Percentiles rank a stretch among this genome's conserved stretches.
Evolutionary conservation across 345 rosid species (phyloP).

Genomic region (Populus ilicifolia): DNA sequence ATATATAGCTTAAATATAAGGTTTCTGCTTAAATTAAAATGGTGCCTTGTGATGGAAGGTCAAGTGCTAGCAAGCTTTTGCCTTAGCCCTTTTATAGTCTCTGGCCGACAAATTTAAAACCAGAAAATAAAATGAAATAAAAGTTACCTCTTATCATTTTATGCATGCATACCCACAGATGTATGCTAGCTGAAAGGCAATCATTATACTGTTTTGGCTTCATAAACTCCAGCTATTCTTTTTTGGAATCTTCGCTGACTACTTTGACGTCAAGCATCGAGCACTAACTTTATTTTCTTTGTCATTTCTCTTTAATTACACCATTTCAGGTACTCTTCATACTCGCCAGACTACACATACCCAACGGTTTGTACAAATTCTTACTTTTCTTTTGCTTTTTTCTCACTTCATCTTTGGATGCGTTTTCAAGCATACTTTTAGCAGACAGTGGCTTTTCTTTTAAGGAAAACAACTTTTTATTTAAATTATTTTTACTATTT

Average conservation of each 20-base stretch:
- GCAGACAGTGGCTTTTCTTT: slow-evolving; percentile 9
- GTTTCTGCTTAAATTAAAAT: neutral
- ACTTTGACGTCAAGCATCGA: slow-evolving; percentile 6
- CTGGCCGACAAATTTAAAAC: too few relatives aligned
- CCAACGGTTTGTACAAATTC: slow-evolving; percentile 63
- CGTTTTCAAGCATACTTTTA: slow-evolving; percentile 15
- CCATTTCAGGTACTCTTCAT: slow-evolving; percentile 75
- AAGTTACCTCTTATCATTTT: neutral
- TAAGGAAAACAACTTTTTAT: neutral
- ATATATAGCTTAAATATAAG: neutral
- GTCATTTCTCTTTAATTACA: neutral
- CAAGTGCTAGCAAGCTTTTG: neutral
- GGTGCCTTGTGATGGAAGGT: neutral
- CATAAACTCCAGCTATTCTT: too few relatives aligned
- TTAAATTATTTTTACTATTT: neutral
- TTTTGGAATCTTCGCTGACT: slow-evolving; percentile 12
- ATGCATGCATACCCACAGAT: neutral
- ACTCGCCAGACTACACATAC: slow-evolving; percentile 83
- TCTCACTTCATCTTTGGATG: slow-evolving; percentile 13
- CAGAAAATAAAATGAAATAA: too few relatives aligned
- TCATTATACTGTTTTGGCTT: neutral
- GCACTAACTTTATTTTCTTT: neutral
- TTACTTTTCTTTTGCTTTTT: slow-evolving; percentile 10
- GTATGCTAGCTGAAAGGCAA: neutral
- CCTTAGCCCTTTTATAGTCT: too few relatives aligned